Percentiles rank a stretch among this genome's conserved stretches.
Evolutionary conservation across 768 basidiomycete genomes (phyloP).

Genomic region (Trametes sanguinea): DNA sequence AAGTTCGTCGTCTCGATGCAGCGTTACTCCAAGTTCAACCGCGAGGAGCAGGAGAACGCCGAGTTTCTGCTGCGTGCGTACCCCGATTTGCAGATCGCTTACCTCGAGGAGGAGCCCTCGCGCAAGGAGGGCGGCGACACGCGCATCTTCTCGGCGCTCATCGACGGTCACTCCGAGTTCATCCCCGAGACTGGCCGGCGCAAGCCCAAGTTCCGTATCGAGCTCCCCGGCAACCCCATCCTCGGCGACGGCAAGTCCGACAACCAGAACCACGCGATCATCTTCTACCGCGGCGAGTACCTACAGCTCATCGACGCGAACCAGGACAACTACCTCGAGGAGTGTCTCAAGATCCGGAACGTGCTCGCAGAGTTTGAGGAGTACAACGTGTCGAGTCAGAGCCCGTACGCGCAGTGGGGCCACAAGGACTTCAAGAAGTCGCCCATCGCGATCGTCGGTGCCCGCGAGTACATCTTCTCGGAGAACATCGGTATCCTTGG

Average conservation of each 20-base stretch:
- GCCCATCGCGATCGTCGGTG: constrained; percentile 97
- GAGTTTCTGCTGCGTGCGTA: constrained; percentile 97
- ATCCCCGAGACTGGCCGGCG: constrained; percentile 84
- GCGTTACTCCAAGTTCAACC: constrained; percentile 98
- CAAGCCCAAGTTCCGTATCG: constrained; percentile 96
- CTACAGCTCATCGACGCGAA: constrained; percentile 99
- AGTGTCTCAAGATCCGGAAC: constrained; percentile 98
- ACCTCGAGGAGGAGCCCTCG: constrained; percentile 93
- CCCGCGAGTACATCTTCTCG: constrained; percentile 99
- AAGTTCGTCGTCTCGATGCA: constrained; percentile 99
- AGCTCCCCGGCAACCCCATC: constrained; percentile 98
- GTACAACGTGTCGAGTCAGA: constrained; percentile 80
- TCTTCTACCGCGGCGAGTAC: constrained; percentile 99
- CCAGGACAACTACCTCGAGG: constrained; percentile 99
- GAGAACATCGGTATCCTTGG: constrained; percentile 99
- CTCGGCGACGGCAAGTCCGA: constrained; percentile 99
- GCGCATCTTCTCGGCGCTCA: constrained; percentile 91
- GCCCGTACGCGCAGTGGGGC: constrained; percentile 89
- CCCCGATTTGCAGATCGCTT: constrained; percentile 97
- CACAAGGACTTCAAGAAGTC: constrained; percentile 84
- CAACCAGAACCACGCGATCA: constrained; percentile 99
- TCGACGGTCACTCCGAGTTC: constrained; percentile 98
- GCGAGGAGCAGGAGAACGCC: constrained; percentile 98
- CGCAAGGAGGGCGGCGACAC: constrained; percentile 95
- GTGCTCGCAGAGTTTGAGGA: constrained; percentile 98